Conservation (phyloP, 805 yeast species). For the Spathaspora arborariae region DNA sequence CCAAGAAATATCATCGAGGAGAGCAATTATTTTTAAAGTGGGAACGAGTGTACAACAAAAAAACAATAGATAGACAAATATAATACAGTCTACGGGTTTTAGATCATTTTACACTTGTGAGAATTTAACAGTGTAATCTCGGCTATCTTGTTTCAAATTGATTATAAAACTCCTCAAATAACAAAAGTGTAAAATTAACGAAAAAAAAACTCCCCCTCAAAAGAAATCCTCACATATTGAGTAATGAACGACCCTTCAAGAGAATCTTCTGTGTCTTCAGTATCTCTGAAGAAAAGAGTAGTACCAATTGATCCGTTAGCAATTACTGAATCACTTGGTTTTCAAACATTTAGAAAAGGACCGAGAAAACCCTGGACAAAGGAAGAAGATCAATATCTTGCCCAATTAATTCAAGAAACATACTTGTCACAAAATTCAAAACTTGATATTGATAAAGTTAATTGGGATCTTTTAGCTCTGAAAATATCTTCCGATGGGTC, state of each 20-base stretch:
- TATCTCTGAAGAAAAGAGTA: slow-evolving; percentile 11
- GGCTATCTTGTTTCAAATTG: no score
- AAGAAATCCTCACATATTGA: no score
- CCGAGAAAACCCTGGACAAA: slow-evolving; percentile 70
- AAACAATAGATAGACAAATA: no score
- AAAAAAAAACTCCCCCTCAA: not conserved
- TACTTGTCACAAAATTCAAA: slow-evolving; percentile 2
- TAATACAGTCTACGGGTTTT: no score
- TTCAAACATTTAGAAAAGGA: slow-evolving; percentile 63
- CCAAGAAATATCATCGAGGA: not conserved
- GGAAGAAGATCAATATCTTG: slow-evolving; percentile 61
- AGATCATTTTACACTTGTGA: no score
- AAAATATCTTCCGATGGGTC: slow-evolving; percentile 38
- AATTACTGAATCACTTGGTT: slow-evolving; percentile 69
- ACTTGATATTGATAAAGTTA: slow-evolving; percentile 39
- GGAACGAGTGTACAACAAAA: no score
- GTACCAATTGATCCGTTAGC: slow-evolving; percentile 47
- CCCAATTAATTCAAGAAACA: slow-evolving; percentile 34
- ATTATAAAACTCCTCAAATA: not conserved
- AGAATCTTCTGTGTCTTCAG: slow-evolving; percentile 3
- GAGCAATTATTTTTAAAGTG: not conserved
- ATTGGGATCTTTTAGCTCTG: slow-evolving; percentile 59
- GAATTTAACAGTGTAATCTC: no score
- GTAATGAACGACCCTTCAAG: not conserved
- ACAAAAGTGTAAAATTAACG: not conserved